These are phyloP conservation scores for Ehretia macrophylla DNA, from an alignment of 257 asterid species.

Conservation along the genomic window DNA sequence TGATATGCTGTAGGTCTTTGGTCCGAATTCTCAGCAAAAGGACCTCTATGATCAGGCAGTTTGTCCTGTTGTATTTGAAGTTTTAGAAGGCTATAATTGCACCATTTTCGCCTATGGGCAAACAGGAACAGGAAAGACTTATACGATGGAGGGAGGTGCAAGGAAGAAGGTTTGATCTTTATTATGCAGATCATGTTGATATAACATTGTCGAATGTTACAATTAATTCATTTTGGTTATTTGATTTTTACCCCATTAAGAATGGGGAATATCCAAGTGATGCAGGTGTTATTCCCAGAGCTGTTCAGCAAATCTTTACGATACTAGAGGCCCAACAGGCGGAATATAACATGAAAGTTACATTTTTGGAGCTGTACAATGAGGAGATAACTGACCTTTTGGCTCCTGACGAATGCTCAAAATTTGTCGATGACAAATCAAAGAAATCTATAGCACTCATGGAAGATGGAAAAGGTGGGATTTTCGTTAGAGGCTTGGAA, in stretches of 20 bases:
- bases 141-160: slow-evolving; percentile 99
- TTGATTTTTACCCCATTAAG: slow-evolving; percentile 40
- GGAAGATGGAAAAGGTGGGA: slow-evolving; percentile 99
- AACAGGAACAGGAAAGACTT: slow-evolving; percentile 98
- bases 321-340: slow-evolving; percentile 87
- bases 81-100: slow-evolving; percentile 96
- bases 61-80: slow-evolving; percentile 88
- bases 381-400: slow-evolving; percentile 95
- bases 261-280: slow-evolving; percentile 97
- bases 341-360: slow-evolving; percentile 94
- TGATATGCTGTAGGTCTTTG: slow-evolving; percentile 62
- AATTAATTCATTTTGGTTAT: slow-evolving; percentile 4
- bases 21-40: slow-evolving; percentile 88
- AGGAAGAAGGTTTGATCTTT: slow-evolving; percentile 63
- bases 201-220: background rate
- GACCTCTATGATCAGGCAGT: slow-evolving; percentile 86
- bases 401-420: slow-evolving; percentile 79
- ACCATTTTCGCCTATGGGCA: slow-evolving; percentile 99
- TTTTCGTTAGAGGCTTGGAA: slow-evolving; percentile 90
- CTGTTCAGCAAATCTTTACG: slow-evolving; percentile 88
- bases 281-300: slow-evolving; percentile 99
- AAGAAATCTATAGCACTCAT: slow-evolving; percentile 94
- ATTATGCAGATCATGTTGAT: background rate
- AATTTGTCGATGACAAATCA: slow-evolving; percentile 75
- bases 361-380: slow-evolving; percentile 86